A percentile compares a stretch with the other conserved stretches of the same genome.
Evolutionary conservation across 768 basidiomycete species (phyloP).

Genomic region (Russula dissimulans): DNA sequence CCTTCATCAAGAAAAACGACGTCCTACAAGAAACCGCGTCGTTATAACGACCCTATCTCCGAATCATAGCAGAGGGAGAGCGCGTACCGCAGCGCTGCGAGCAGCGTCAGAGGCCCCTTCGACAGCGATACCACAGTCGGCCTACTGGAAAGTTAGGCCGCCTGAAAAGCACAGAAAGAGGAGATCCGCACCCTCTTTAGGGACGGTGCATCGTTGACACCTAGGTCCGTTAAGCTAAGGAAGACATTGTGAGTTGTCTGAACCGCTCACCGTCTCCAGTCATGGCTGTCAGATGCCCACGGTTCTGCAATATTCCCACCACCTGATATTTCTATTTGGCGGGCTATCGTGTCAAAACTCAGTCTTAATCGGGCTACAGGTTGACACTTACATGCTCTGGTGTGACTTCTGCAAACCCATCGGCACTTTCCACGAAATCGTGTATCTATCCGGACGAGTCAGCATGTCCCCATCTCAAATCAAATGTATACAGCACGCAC

Average conservation of each 20-base stretch:
- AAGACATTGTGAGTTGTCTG: not conserved
- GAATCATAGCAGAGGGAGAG: not conserved
- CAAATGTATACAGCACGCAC: not conserved
- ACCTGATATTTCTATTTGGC: slow-evolving; percentile 24
- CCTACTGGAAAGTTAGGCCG: slow-evolving; percentile 2
- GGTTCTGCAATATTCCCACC: slow-evolving; percentile 33
- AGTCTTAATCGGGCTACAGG: not conserved
- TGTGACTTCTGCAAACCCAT: slow-evolving; percentile 43
- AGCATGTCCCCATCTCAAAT: not conserved
- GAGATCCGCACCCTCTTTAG: slow-evolving; percentile 24
- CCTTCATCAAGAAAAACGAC: slow-evolving; percentile 44
- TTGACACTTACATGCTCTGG: slow-evolving; percentile 34
- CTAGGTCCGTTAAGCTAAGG: slow-evolving; percentile 11
- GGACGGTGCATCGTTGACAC: slow-evolving; percentile 28
- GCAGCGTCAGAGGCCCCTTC: slow-evolving; percentile 37
- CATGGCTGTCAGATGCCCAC: slow-evolving; percentile 37
- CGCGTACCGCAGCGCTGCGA: slow-evolving; percentile 27
- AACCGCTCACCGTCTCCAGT: slow-evolving; percentile 30
- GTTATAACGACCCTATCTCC: not conserved
- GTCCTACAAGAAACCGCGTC: slow-evolving; percentile 21
- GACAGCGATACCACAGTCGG: slow-evolving; percentile 34
- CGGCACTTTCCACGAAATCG: slow-evolving; percentile 40
- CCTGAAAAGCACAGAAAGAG: slow-evolving; percentile 11
- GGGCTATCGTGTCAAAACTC: not conserved
- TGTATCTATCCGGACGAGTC: slow-evolving; percentile 22